Conservation (phyloP, 805 yeast genomes). For the Maudiozyma turicensis region DNA sequence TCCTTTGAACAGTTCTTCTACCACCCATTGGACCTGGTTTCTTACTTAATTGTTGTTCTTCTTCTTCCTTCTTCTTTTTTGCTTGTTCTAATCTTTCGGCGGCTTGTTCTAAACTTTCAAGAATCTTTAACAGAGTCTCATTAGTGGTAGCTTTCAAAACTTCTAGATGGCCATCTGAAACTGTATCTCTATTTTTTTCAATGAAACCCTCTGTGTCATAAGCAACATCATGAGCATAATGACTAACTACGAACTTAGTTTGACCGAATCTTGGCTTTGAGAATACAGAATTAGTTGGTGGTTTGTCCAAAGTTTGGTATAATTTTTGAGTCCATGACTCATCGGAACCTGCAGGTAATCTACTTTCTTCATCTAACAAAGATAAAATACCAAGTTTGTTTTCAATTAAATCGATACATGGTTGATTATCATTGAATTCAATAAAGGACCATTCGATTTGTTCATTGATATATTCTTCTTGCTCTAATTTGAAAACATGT, state of each 20-base stretch:
- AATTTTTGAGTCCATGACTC: slow-evolving; percentile 87
- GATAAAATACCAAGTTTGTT: slow-evolving; percentile 79
- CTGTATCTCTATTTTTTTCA: slow-evolving; percentile 95
- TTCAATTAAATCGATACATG: slow-evolving; percentile 89
- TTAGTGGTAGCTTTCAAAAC: slow-evolving; percentile 65
- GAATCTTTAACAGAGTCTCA: slow-evolving; percentile 51
- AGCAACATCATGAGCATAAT: slow-evolving; percentile 88
- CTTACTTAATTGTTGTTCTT: slow-evolving; percentile 18
- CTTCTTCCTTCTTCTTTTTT: slow-evolving; percentile 24
- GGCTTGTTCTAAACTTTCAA: slow-evolving; percentile 53
- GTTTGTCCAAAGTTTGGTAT: slow-evolving; percentile 74
- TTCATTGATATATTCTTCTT: slow-evolving; percentile 87
- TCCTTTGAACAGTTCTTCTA: slow-evolving; percentile 42
- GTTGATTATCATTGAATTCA: slow-evolving; percentile 93
- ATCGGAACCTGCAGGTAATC: slow-evolving; percentile 89
- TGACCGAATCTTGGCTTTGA: slow-evolving; percentile 93
- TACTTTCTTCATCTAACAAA: slow-evolving; percentile 86
- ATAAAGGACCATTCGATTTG: slow-evolving; percentile 95
- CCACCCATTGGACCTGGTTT: slow-evolving; percentile 32
- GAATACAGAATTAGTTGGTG: slow-evolving; percentile 67
- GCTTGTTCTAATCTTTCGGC: slow-evolving; percentile 37
- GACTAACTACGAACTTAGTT: slow-evolving; percentile 79
- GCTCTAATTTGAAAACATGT: slow-evolving; percentile 94
- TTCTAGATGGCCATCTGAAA: slow-evolving; percentile 89
- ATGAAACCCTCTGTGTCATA: slow-evolving; percentile 91